phyloP scores from a whole-genome alignment of 129 eudicot genomes.

The Helichrysum umbraculigerum region DNA sequence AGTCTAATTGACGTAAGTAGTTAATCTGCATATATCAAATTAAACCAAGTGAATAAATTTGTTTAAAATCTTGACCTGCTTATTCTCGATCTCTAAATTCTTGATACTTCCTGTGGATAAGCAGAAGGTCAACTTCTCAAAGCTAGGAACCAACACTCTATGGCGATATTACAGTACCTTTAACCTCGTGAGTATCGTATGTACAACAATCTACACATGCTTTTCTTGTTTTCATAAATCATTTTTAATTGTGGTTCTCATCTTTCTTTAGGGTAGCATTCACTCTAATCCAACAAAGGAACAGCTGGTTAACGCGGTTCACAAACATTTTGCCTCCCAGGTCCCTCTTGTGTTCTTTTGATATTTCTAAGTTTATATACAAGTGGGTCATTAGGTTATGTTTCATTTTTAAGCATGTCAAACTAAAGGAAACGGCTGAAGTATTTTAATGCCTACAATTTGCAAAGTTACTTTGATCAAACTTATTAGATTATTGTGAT shows the following conservation, averaged over 20 bases:
- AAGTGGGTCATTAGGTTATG: background rate
- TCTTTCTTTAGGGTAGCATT: conserved; percentile 46
- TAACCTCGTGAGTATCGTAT: conserved; percentile 59
- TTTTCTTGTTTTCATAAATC: background rate
- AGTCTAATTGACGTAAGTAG: background rate
- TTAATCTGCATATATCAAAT: background rate
- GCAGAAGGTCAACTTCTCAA: conserved; percentile 84
- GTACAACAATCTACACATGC: background rate
- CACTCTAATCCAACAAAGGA: conserved; percentile 72
- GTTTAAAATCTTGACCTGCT: background rate
- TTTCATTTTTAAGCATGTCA: background rate
- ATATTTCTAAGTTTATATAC: background rate
- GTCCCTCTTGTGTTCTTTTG: conserved; percentile 36
- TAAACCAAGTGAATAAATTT: background rate
- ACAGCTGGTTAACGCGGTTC: conserved; percentile 68
- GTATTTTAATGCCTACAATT: too few species aligned
- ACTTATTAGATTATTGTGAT: too few species aligned
- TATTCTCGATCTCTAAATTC: background rate
- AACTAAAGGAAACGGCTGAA: background rate
- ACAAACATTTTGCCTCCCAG: conserved; percentile 93
- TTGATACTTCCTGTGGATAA: conserved; percentile 26
- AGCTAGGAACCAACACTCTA: conserved; percentile 78
- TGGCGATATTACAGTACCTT: conserved; percentile 87
- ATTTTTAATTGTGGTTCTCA: background rate
- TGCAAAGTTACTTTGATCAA: too few species aligned